A percentile compares a stretch with the other conserved stretches of the same genome.
These are phyloP conservation scores for Schizothecium vesticola DNA, from an alignment of 495 filamentous ascomycete genomes.

Conservation along the genomic window DNA sequence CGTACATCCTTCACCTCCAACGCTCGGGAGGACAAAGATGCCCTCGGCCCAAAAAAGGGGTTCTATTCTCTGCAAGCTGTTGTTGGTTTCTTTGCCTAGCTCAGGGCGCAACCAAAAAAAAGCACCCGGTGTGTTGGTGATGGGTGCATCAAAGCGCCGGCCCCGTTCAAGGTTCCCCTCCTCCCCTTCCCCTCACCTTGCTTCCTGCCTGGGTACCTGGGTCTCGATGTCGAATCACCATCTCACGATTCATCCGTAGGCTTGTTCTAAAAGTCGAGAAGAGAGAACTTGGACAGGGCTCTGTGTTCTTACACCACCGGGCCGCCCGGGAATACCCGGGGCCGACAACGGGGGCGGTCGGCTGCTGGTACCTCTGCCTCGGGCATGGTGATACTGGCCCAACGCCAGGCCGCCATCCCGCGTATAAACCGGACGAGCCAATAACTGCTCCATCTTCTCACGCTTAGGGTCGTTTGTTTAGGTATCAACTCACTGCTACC, in stretches of 20 bases:
- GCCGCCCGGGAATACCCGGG: background rate
- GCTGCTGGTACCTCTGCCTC: background rate
- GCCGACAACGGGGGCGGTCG: background rate
- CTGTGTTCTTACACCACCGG: background rate
- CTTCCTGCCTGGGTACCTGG: background rate
- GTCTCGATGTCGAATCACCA: no score
- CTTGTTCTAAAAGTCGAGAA: background rate
- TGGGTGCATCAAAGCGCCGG: background rate
- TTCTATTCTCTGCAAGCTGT: background rate
- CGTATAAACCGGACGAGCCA: no score
- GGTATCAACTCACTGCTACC: no score
- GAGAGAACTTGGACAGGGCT: background rate
- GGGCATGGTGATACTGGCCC: background rate
- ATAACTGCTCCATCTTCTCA: no score
- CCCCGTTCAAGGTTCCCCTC: background rate
- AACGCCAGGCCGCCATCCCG: background rate
- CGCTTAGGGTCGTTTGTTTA: no score
- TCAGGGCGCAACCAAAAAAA: background rate
- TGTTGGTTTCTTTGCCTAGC: background rate
- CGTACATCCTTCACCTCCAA: background rate
- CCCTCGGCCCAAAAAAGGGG: background rate
- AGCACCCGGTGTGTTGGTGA: background rate
- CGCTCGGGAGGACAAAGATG: background rate
- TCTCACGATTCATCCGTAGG: no score
- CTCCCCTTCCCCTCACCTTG: background rate